Base-by-base conservation (phyloP, 192 early-diverging fungal genomes). In the Podila verticillata region DNA sequence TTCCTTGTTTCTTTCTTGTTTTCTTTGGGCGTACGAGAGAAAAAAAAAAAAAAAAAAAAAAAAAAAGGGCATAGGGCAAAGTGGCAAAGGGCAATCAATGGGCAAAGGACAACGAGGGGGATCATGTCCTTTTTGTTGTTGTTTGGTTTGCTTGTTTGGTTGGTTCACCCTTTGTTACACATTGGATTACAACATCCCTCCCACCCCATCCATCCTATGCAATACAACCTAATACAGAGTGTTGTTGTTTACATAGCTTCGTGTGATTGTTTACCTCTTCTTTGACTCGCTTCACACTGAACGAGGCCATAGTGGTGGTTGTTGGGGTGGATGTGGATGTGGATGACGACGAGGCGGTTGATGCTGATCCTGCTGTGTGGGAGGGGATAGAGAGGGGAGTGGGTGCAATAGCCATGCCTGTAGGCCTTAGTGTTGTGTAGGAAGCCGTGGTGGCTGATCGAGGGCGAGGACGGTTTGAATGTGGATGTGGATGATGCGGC, bases 241-340 rank as follows among this genome's bases (percentile, higher is more conserved):
- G n/a, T 22, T 63, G 29, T 39, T 47, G 31, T 39, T 63, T 0
- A 0, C 2, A 29, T 34, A 65, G 34, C 34, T 58, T 17, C 28
- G 28, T n/a, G 51, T n/a, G 19, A 7, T 67, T 28, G 24, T 29
- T 61, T 70, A 70, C 68, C 68, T 70, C 68, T 48, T 70, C 68
- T 47, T 70, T 70, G 68, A 51, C 68, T 28, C 49, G 60, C 60
- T 70, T 70, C 39, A 59, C 48, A 6, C 57, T 30, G 6, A 48
- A 35, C 20, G 67, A 35, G 44, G 58, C 26, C 22, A 10, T 39
- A 22, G 49, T 17, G 7, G 66, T 22, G n/a, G 66, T 8, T 30
- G 49, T 29, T 29, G 67, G 26, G 26, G 51, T n/a, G 2, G n/a
- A 26, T 54, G 51, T 24, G 4, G 51, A 24, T 24, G 51, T 24